Evolutionary conservation across 441 rosid species (phyloP), one percentile per base, ranked within the genome.

Genomic region (Geranium incanum): DNA sequence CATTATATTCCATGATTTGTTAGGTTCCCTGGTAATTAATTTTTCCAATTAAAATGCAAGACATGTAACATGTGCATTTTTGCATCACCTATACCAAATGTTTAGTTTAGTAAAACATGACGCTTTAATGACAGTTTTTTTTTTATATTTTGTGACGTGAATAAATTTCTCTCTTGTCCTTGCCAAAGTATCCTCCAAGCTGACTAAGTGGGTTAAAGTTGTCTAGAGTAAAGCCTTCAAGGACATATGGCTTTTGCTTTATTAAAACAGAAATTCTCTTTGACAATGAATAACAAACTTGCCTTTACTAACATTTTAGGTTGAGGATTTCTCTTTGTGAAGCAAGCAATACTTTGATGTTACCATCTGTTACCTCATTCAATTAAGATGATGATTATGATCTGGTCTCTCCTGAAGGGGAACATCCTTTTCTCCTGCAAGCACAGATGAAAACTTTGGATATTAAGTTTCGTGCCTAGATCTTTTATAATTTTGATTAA

Each of bases 381-480:
- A 59, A 9, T 59, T 16, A 7, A 16, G 12, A 19, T 16, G 28
- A 16, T 59, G 64, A 5, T 59, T 59, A 59, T 59, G 28, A 6
- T 59, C 64, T 59, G 64, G 28, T 59, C 64, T 59, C 23, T 59
- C 64, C 6, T 59, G 28, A 16, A 57, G 18, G 2, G 64, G 23
- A 16, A 18, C 18, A 18, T 18, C 2, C 64, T 18, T 16, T 16
- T 59, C 21, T 18, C 64, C 64, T 16, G 64, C 64, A 18, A 59
- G 64, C 64, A 59, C 64, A 18, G 21, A 59, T 59, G 18, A 59
- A 16, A 59, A 16, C 64, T 45, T 45, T 59, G 33, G 23, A 59
- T 48, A 48, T 48, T 6, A 18, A 59, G 64, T 59, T 18, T 5
- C 64, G 19, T 59, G 64, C 18, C 0, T 57, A 18, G 19, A 19